phyloP scores from a whole-genome alignment of 1,284 basidiomycete genomes.

The Athelia psychrophila region DNA sequence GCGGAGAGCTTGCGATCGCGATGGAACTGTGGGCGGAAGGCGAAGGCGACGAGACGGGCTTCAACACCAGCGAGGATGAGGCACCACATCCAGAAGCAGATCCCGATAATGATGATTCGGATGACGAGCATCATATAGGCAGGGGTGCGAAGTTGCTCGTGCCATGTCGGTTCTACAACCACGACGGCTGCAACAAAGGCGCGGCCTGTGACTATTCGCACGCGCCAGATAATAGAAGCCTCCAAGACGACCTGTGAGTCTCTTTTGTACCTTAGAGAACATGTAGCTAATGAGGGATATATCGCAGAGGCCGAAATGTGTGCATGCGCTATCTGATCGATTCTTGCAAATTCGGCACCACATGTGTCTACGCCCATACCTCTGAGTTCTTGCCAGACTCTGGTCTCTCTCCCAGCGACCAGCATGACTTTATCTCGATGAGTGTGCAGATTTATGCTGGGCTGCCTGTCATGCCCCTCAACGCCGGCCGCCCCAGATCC shows the following conservation, averaged over 20 bases:
- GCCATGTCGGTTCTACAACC: slow-evolving; percentile 53
- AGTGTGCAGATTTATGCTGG: too few species aligned
- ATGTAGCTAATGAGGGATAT: background rate
- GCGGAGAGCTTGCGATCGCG: slow-evolving; percentile 20
- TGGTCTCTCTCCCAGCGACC: too few species aligned
- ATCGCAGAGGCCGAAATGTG: slow-evolving; percentile 34
- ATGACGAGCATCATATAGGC: too few species aligned
- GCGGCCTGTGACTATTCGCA: slow-evolving; percentile 41
- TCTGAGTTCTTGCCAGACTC: too few species aligned
- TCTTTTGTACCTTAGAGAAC: slow-evolving; percentile 2
- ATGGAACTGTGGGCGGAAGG: background rate
- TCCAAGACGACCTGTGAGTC: slow-evolving; percentile 47
- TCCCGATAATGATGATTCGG: background rate
- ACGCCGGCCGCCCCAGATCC: too few species aligned
- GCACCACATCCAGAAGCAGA: slow-evolving; percentile 34
- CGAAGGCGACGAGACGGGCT: slow-evolving; percentile 11
- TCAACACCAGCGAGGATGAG: slow-evolving; percentile 26
- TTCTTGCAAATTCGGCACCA: slow-evolving; percentile 28
- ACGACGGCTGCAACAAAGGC: slow-evolving; percentile 39
- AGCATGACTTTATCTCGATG: too few species aligned
- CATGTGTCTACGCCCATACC: slow-evolving; percentile 35
- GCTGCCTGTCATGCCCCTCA: too few species aligned
- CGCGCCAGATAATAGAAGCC: slow-evolving; percentile 48
- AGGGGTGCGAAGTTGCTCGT: too few species aligned
- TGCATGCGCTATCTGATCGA: slow-evolving; percentile 34